Conservation (phyloP, 768 basidiomycete genomes). For the Amanita pseudoporphyria region DNA sequence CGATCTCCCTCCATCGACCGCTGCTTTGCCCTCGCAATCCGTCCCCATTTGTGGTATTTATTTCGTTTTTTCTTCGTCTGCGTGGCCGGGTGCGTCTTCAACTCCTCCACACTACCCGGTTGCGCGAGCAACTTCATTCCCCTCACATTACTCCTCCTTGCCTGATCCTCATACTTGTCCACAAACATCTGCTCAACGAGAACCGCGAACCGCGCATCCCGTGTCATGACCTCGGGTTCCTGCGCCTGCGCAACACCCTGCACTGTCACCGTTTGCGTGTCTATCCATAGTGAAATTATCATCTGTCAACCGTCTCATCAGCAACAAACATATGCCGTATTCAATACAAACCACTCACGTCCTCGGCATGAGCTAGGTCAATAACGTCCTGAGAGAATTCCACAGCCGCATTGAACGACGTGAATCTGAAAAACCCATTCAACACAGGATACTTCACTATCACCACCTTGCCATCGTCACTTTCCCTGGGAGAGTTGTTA, state of each 20-base stretch:
- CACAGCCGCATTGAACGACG: not conserved
- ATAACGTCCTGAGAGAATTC: not conserved
- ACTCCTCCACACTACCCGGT: not conserved
- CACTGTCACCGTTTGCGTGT: not conserved
- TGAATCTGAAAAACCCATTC: slow-evolving; percentile 3
- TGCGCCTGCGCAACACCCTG: not conserved
- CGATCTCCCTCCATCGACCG: not conserved
- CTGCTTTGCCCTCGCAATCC: not conserved
- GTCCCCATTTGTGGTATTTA: not conserved
- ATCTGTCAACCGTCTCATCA: not conserved
- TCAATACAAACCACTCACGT: not conserved
- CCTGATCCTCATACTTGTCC: not conserved
- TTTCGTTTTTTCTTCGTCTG: not conserved
- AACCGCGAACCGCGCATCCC: slow-evolving; percentile 2
- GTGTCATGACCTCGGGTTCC: not conserved
- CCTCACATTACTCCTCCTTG: not conserved
- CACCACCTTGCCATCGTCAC: not conserved
- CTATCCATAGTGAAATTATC: not conserved
- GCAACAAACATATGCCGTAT: not conserved
- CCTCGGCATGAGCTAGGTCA: not conserved
- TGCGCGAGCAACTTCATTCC: not conserved
- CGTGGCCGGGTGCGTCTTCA: slow-evolving; percentile 1
- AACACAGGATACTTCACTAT: slow-evolving; percentile 1
- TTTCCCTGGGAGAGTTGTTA: not conserved
- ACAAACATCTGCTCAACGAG: slow-evolving; percentile 1